Percentiles rank a stretch among this genome's conserved stretches.
Evolutionary conservation across 371 early-diverging fungal genomes (phyloP).

Genomic region (Vairimorpha ceranae): DNA sequence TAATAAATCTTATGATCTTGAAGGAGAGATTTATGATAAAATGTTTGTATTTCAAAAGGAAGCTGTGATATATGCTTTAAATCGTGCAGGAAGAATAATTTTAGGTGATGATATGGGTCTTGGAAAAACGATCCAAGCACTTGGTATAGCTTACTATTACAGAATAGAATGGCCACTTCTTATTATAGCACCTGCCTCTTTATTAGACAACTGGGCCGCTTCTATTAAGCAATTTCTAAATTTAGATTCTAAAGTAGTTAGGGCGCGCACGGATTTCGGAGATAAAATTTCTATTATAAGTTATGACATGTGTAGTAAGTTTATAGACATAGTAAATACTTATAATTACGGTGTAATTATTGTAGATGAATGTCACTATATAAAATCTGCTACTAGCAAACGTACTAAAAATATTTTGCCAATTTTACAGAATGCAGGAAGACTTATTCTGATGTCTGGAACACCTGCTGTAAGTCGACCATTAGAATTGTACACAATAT

Average conservation of each 20-base stretch:
- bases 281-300: slow-evolving; percentile 46
- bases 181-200: slow-evolving; percentile 65
- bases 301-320: slow-evolving; percentile 50
- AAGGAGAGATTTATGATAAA: slow-evolving; percentile 37
- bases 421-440: slow-evolving; percentile 60
- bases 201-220: slow-evolving; percentile 65
- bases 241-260: slow-evolving; percentile 33
- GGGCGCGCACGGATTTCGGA: slow-evolving; percentile 28
- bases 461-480: slow-evolving; percentile 67
- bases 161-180: slow-evolving; percentile 65
- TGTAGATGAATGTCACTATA: slow-evolving; percentile 65
- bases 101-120: slow-evolving; percentile 67
- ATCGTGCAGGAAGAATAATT: slow-evolving; percentile 63
- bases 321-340: not conserved
- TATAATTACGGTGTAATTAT: slow-evolving; percentile 53
- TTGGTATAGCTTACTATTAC: slow-evolving; percentile 66
- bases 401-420: slow-evolving; percentile 64
- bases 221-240: slow-evolving; percentile 64
- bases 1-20: slow-evolving; percentile 10
- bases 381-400: slow-evolving; percentile 64
- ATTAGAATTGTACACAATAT: slow-evolving; percentile 66
- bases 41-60: slow-evolving; percentile 65
- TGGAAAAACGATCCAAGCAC: slow-evolving; percentile 66
- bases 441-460: slow-evolving; percentile 64
- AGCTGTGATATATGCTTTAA: slow-evolving; percentile 64